Base-by-base conservation (phyloP, 441 rosid species). In the Populus hybrid region DNA sequence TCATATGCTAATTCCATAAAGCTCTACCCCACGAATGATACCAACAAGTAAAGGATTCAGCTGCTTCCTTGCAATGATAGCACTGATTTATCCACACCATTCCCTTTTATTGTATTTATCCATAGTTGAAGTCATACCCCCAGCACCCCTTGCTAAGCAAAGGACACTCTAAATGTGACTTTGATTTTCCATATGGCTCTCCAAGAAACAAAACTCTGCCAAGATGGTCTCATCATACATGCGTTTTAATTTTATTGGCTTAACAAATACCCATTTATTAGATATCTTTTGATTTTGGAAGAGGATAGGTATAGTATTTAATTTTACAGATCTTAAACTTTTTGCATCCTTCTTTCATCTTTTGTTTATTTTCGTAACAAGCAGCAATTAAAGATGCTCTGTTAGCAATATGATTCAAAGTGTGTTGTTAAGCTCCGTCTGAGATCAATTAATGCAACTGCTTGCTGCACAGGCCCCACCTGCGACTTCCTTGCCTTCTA, bases 391-490 rank as follows among this genome's bases (percentile, higher is more conserved):
- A 23, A 61, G 26, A 61, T 69, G n/a, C 21, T 66, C 12, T 28
- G 65, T 28, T 61, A 31, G 38, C 20, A 72, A 71, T 50, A 42
- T 63, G 11, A n/a, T 59, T 0, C 4, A 53, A 40, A 26, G 9
- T 28, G 16, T 28, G 35, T 36, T 56, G 63, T 28, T 64, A 61
- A 61, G 65, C 23, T 10, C 2, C 65, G 4, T 61, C 65, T 21
- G 12, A 61, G 65, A 26, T 59, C 24, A 61, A 61, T 23, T 61
- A 61, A 61, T 61, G 11, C 65, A 61, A 61, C 28, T 61, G 65
- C 14, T 67, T 67, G 10, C 33, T 68, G 21, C 56, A 61, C 61
- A 67, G 78, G 78, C 78, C 31, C 68, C 38, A 67, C 73, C 69
- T 42, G 53, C 78, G 12, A 76, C 53, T 53, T 7, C 67, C 28